Evolutionary conservation across 75 land plant species (phyloP).

Genomic region (Pinus albicaulis): DNA sequence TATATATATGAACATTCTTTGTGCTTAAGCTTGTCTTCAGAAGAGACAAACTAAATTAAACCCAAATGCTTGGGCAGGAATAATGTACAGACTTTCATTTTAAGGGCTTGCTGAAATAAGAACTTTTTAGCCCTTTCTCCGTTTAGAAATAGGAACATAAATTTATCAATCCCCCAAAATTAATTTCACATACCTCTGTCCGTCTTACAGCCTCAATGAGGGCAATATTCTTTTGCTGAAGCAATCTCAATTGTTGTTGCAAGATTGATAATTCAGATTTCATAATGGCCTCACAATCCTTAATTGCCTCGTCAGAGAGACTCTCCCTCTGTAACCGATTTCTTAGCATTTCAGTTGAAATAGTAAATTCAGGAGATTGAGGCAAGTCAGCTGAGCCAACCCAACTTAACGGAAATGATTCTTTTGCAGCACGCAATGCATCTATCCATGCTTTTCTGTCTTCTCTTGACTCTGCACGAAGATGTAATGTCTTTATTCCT

Average conservation of each 20-base stretch:
- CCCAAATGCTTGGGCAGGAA: neutral
- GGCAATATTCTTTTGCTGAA: conserved; percentile 16
- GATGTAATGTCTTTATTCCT: conserved; percentile 28
- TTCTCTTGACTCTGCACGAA: conserved; percentile 28
- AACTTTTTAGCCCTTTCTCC: neutral
- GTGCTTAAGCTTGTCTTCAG: neutral
- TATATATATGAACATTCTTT: neutral
- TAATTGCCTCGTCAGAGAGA: conserved; percentile 14
- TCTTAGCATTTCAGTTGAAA: conserved; percentile 12
- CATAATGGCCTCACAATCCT: conserved; percentile 27
- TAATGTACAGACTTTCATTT: neutral
- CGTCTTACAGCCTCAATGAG: conserved; percentile 25
- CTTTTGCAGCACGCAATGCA: conserved; percentile 20
- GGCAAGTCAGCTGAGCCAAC: neutral
- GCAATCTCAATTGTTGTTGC: conserved; percentile 15
- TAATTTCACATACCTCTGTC: neutral
- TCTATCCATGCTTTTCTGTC: conserved; percentile 28
- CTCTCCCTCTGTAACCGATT: conserved; percentile 14
- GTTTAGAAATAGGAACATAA: neutral
- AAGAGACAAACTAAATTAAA: neutral
- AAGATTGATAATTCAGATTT: conserved; percentile 15
- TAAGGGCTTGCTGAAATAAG: neutral
- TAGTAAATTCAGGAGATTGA: conserved; percentile 6
- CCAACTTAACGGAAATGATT: conserved; percentile 11
- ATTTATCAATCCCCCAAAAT: neutral